Evolutionary conservation across 148 eudicot genomes (phyloP).

Genomic region (Rhododendron ferrugineum): DNA sequence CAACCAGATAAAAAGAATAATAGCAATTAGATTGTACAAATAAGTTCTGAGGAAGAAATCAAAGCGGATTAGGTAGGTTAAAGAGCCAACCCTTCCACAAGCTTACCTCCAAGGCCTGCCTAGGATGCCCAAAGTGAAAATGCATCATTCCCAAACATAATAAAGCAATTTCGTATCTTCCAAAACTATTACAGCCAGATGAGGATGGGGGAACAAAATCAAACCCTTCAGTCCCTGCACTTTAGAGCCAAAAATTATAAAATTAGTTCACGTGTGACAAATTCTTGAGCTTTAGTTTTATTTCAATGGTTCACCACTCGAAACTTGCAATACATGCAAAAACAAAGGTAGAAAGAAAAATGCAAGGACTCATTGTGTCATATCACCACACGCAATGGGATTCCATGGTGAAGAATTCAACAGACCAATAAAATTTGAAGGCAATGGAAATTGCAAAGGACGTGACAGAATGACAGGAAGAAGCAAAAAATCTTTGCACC

Average conservation of each 20-base stretch:
- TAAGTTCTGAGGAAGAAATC: background rate
- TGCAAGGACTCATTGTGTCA: background rate
- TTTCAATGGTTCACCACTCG: background rate
- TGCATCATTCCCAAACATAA: conserved; percentile 95
- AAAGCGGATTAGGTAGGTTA: background rate
- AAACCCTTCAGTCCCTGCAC: conserved; percentile 99
- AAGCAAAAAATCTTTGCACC: background rate
- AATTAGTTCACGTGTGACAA: conserved; percentile 21
- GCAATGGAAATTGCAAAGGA: background rate
- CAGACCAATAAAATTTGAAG: background rate
- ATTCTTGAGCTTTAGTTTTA: background rate
- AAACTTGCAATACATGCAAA: background rate
- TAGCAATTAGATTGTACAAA: background rate
- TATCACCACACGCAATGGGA: background rate
- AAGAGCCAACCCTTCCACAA: conserved; percentile 9
- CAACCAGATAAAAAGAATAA: background rate
- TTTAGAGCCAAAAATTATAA: conserved; percentile 33
- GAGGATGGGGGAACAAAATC: conserved; percentile 53
- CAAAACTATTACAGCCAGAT: conserved; percentile 41
- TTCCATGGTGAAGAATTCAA: background rate
- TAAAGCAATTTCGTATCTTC: conserved; percentile 85
- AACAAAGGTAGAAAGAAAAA: background rate
- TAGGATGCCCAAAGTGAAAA: conserved; percentile 95
- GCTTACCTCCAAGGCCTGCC: conserved; percentile 77
- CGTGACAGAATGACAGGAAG: background rate